These are phyloP conservation scores for Paxillus rubicundulus DNA, from an alignment of 768 basidiomycete species.

Conservation along the genomic window DNA sequence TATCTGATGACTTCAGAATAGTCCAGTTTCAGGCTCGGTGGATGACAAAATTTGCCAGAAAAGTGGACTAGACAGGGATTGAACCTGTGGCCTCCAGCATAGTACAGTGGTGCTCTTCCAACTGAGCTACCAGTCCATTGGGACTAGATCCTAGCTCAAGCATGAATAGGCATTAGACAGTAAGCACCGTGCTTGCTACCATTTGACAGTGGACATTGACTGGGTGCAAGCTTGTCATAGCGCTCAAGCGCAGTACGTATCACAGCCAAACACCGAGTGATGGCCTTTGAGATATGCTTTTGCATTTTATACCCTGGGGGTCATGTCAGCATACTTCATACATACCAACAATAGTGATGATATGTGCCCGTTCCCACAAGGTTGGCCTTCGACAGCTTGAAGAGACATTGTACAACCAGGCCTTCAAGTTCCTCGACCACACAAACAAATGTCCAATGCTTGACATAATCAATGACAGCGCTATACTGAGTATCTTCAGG, in stretches of 20 bases:
- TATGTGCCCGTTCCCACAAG: not conserved
- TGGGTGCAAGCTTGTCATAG: constrained; percentile 32
- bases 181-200: too few relatives aligned
- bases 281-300: constrained; percentile 21
- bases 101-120: too few relatives aligned
- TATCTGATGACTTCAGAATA: constrained; percentile 21
- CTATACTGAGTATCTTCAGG: constrained; percentile 23
- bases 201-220: constrained; percentile 16
- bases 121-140: too few relatives aligned
- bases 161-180: too few relatives aligned
- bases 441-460: constrained; percentile 18
- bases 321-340: not conserved
- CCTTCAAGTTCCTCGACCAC: constrained; percentile 33
- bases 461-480: constrained; percentile 1
- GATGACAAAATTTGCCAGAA: too few relatives aligned
- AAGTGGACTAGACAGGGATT: too few relatives aligned
- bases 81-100: too few relatives aligned
- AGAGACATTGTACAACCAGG: constrained; percentile 34
- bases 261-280: constrained; percentile 8
- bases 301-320: constrained; percentile 34
- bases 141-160: too few relatives aligned
- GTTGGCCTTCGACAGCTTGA: constrained; percentile 40
- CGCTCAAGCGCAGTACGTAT: constrained; percentile 29
- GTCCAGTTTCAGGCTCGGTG: constrained; percentile 16
- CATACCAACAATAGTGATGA: constrained; percentile 32